Percentiles rank a stretch among this genome's conserved stretches.
These are phyloP conservation scores for Pochonia chlamydosporia DNA, from an alignment of 2,329 filamentous ascomycete genomes.

Conservation along the genomic window DNA sequence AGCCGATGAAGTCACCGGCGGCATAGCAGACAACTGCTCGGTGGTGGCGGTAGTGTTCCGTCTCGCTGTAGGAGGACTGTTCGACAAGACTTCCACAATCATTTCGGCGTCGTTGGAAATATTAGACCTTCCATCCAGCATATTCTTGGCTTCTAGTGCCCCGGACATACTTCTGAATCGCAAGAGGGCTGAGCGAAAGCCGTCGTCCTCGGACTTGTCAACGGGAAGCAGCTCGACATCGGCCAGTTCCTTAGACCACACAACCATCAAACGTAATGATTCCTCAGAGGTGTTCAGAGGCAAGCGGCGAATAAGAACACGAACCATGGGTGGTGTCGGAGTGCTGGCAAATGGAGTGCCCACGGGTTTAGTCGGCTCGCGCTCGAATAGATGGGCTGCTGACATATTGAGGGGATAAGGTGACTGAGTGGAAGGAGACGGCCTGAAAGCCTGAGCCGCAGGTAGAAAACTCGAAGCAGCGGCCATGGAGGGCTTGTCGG, in stretches of 20 bases:
- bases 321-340: conserved; percentile 29
- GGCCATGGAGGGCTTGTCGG: conserved; percentile 33
- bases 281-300: conserved; percentile 49
- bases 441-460: conserved; percentile 33
- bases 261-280: conserved; percentile 49
- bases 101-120: conserved; percentile 44
- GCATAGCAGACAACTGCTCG: conserved; percentile 15
- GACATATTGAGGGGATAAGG: conserved; percentile 27
- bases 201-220: conserved; percentile 43
- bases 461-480: conserved; percentile 34
- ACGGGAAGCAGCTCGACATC: conserved; percentile 44
- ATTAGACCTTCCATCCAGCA: conserved; percentile 51
- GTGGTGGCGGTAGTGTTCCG: conserved; percentile 18
- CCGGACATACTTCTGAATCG: conserved; percentile 47
- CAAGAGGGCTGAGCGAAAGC: conserved; percentile 46
- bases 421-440: conserved; percentile 23
- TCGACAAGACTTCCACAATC: conserved; percentile 51
- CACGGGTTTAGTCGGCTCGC: conserved; percentile 34
- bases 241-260: conserved; percentile 51
- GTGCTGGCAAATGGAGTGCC: conserved; percentile 33
- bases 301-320: conserved; percentile 47
- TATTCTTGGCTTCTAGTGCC: conserved; percentile 50
- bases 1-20: conserved; percentile 32
- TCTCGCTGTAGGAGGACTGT: conserved; percentile 27
- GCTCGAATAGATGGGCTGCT: conserved; percentile 27